Evolutionary conservation across 805 yeast genomes (phyloP).

Genomic region (Wickerhamiella musiphila): DNA sequence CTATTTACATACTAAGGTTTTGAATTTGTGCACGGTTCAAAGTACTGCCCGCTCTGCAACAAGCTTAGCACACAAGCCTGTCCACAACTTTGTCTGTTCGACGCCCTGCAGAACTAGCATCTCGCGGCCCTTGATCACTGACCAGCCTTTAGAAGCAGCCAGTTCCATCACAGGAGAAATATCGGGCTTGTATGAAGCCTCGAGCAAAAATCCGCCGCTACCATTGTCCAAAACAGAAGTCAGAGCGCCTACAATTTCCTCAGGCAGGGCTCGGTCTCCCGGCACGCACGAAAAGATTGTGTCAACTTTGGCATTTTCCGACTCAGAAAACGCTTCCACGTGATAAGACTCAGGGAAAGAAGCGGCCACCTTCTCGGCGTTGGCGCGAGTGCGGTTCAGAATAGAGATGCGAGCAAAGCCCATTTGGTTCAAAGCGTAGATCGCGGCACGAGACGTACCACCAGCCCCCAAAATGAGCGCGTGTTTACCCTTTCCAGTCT

Average conservation of each 20-base stretch:
- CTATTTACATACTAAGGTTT: too few species aligned
- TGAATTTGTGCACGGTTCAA: too few species aligned
- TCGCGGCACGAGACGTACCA: slow-evolving; percentile 92
- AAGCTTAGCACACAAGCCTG: slow-evolving; percentile 20
- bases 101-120: slow-evolving; percentile 91
- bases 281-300: slow-evolving; percentile 21
- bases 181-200: slow-evolving; percentile 88
- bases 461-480: slow-evolving; percentile 94
- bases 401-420: slow-evolving; percentile 67
- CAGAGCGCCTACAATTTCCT: slow-evolving; percentile 4
- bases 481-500: slow-evolving; percentile 19
- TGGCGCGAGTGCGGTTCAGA: slow-evolving; percentile 61
- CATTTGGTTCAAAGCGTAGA: slow-evolving; percentile 61
- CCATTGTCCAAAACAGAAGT: slow-evolving; percentile 25
- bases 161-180: slow-evolving; percentile 73
- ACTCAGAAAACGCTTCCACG: slow-evolving; percentile 32
- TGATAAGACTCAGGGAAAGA: slow-evolving; percentile 45
- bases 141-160: slow-evolving; percentile 55
- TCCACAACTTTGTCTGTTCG: slow-evolving; percentile 69
- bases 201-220: slow-evolving; percentile 44
- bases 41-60: slow-evolving; percentile 14
- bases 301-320: slow-evolving; percentile 27
- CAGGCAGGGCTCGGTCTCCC: slow-evolving; percentile 10
- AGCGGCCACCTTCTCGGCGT: slow-evolving; percentile 39
- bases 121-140: slow-evolving; percentile 76